Conservation (phyloP, 1,284 basidiomycete genomes). For the Apiotrichum sp. region DNA sequence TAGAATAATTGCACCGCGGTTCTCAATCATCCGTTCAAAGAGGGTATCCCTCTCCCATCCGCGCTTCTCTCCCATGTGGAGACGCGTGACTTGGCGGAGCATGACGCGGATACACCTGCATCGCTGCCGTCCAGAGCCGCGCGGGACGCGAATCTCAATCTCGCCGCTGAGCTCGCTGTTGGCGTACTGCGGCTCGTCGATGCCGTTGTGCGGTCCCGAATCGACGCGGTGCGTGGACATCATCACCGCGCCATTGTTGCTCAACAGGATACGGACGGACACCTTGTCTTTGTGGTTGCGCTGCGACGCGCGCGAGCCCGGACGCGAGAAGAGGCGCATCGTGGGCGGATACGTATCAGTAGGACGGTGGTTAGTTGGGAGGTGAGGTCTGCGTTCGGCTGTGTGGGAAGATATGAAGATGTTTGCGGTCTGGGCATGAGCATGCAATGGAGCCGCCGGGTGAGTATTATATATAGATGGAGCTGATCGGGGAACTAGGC, state of each 20-base stretch:
- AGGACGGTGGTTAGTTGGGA: no score
- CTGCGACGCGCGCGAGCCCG: no score
- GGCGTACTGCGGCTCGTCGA: background rate
- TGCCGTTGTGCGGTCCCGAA: background rate
- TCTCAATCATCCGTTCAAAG: conserved; percentile 24
- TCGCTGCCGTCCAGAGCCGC: conserved; percentile 16
- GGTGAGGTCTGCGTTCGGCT: no score
- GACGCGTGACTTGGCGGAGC: conserved; percentile 14
- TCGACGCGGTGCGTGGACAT: background rate
- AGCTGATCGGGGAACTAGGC: no score
- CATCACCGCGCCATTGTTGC: background rate
- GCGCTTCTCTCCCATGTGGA: conserved; percentile 23
- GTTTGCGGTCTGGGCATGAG: no score
- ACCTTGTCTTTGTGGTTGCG: no score
- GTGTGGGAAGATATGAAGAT: no score
- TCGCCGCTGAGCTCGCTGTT: conserved; percentile 22
- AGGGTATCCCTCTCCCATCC: conserved; percentile 29
- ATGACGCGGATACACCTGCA: conserved; percentile 32
- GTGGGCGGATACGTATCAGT: no score
- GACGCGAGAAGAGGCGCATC: no score
- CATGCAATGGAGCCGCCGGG: no score
- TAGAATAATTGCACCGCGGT: conserved; percentile 22
- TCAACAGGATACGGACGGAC: background rate
- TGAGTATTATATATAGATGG: no score
- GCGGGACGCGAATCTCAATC: conserved; percentile 25